Evolutionary conservation across 2,329 filamentous ascomycete genomes (phyloP), one percentile per base, ranked within the genome.

Genomic region (Phoma sp.): DNA sequence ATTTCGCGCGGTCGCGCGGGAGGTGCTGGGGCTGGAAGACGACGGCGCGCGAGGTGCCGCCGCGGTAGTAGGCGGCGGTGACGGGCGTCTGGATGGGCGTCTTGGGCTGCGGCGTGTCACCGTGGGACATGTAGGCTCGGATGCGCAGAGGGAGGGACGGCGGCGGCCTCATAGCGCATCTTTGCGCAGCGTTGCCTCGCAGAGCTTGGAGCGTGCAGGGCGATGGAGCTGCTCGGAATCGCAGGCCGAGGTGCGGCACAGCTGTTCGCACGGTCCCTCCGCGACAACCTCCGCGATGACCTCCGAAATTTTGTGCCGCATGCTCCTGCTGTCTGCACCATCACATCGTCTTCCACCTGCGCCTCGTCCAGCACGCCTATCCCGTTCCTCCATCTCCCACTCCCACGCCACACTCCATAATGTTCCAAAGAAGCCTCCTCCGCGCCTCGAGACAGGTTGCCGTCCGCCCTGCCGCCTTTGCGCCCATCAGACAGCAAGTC

Each of bases 1-100:
- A 86, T 60, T 76, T 64, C 23, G 62, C 57, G 25, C 71, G 74
- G 40, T 81, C 66, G 0, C 47, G 12, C 0, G 85, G 84, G 0
- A 88, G 78, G 61, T 86, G 73, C n/a, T 75, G 65, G 21, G 77
- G 67, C 15, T 81, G 76, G 68, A 88, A 82, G 60, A 90, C 81
- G 26, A 90, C 77, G 12, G 85, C 87, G 54, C 87, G 83, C 14
- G 87, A 89, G n/a, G 87, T 90, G 21, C 88, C 87, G 45, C 87
- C 87, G 39, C 87, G 84, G 68, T 87, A 87, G 72, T 87, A 88
- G 36, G 83, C 77, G 7, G 84, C 84, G 47, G 57, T 53, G 18
- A 71, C 50, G 1, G 68, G 53, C 28, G 52, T 53, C 38, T 72
- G 68, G 14, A 61, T 18, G 25, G 53, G 40, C 12, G 51, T 42